phyloP scores from a whole-genome alignment of 2,329 filamentous ascomycete genomes.

The Magnaporthiopsis rhizophila region DNA sequence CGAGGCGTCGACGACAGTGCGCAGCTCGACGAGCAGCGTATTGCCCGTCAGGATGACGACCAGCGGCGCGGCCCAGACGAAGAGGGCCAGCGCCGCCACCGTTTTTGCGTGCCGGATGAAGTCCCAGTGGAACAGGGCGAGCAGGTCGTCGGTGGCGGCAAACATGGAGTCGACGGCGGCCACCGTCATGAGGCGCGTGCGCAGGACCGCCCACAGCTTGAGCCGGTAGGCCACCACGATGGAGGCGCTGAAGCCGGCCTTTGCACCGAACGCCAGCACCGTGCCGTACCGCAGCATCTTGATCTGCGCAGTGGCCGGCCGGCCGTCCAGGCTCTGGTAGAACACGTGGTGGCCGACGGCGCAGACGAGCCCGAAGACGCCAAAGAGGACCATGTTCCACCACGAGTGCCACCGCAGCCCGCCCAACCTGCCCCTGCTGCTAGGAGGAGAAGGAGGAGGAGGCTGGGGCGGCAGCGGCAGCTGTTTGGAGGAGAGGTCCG shows the following conservation, averaged over 20 bases:
- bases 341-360: conserved; percentile 30
- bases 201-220: conserved; percentile 19
- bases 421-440: background rate
- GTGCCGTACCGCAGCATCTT: conserved; percentile 31
- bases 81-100: conserved; percentile 24
- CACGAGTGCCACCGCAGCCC: conserved; percentile 13
- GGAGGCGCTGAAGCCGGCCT: conserved; percentile 28
- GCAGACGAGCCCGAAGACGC: conserved; percentile 27
- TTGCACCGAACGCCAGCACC: conserved; percentile 28
- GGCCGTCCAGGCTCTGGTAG: conserved; percentile 25
- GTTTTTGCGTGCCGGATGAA: conserved; percentile 30
- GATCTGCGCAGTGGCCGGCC: conserved; percentile 25
- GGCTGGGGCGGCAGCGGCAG: background rate
- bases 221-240: conserved; percentile 21
- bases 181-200: conserved; percentile 18
- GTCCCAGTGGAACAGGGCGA: conserved; percentile 47
- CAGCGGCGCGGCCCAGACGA: conserved; percentile 21
- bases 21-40: conserved; percentile 19
- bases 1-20: conserved; percentile 10
- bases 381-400: conserved; percentile 27
- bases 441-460: background rate
- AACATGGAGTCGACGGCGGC: conserved; percentile 26
- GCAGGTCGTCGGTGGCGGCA: conserved; percentile 24
- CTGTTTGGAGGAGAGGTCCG: no score
- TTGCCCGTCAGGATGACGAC: conserved; percentile 21